Conservation (phyloP, 768 basidiomycete species). For the Boletellus ananas region DNA sequence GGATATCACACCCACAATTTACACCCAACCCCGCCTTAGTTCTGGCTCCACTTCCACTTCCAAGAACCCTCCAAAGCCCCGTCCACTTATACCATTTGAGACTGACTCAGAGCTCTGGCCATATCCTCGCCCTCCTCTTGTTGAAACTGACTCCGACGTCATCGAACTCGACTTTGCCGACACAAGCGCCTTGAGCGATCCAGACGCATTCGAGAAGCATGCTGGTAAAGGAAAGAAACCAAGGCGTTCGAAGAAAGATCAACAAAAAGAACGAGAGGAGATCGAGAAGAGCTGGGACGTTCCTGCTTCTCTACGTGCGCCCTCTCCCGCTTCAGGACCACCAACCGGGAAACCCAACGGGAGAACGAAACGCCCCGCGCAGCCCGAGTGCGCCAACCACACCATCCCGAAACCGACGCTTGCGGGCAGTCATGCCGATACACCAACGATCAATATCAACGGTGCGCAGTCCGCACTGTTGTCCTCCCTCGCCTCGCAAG, state of each 20-base stretch:
- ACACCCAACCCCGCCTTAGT: constrained; percentile 8
- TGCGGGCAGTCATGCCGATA: not conserved
- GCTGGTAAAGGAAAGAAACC: constrained; percentile 24
- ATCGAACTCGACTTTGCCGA: constrained; percentile 76
- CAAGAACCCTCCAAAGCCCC: constrained; percentile 26
- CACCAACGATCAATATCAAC: constrained; percentile 17
- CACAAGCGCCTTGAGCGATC: constrained; percentile 68
- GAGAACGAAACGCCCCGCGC: constrained; percentile 15
- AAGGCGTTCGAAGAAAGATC: constrained; percentile 32
- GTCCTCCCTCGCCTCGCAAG: constrained; percentile 20
- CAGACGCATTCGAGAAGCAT: constrained; percentile 47
- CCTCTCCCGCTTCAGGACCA: constrained; percentile 14
- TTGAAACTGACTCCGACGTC: constrained; percentile 49
- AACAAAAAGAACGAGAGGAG: constrained; percentile 39
- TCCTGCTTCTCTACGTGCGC: constrained; percentile 29
- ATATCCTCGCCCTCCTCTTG: constrained; percentile 48
- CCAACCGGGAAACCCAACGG: constrained; percentile 22
- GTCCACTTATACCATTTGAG: constrained; percentile 57
- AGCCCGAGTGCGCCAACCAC: constrained; percentile 3
- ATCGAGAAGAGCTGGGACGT: constrained; percentile 65
- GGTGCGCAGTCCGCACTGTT: constrained; percentile 22
- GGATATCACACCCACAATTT: constrained; percentile 12
- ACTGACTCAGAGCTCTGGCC: constrained; percentile 71
- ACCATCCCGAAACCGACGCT: constrained; percentile 2
- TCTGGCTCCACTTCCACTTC: constrained; percentile 6